Evolutionary conservation across 106 monocot genomes (phyloP).

Genomic region (Allium cepa): DNA sequence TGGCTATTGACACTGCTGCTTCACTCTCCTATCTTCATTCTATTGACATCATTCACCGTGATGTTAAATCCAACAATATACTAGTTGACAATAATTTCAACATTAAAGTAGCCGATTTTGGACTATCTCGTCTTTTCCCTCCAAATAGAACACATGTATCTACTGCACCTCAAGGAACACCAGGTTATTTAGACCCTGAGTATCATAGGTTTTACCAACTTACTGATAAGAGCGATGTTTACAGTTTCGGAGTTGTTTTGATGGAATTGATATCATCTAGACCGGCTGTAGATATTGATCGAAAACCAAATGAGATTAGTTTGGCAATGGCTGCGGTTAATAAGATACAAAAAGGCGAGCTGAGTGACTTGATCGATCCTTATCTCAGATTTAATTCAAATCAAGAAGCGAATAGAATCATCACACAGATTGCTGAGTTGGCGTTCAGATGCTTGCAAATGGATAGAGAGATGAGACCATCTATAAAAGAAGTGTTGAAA

Average conservation of each 20-base stretch:
- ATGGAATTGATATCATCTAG: conserved; percentile 43
- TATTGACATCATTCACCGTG: conserved; percentile 44
- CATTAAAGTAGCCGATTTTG: conserved; percentile 48
- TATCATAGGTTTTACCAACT: conserved; percentile 45
- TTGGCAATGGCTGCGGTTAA: conserved; percentile 30
- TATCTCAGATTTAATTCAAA: conserved; percentile 26
- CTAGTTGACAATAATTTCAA: conserved; percentile 28
- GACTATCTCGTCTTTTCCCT: conserved; percentile 36
- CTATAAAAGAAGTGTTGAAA: conserved; percentile 31
- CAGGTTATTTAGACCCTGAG: conserved; percentile 53
- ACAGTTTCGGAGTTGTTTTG: conserved; percentile 22
- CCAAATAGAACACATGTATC: conserved; percentile 26
- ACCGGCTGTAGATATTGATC: conserved; percentile 38
- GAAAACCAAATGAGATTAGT: conserved; percentile 30
- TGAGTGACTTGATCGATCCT: conserved; percentile 32
- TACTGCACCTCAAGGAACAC: conserved; percentile 45
- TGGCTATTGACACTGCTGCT: conserved; percentile 34
- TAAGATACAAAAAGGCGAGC: conserved; percentile 21
- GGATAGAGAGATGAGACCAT: conserved; percentile 41
- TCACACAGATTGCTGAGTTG: conserved; percentile 29
- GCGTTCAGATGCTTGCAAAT: conserved; percentile 36
- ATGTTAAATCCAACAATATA: conserved; percentile 54
- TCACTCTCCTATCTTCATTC: conserved; percentile 45
- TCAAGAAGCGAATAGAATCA: conserved; percentile 10
- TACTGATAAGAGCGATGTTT: conserved; percentile 51